Evolutionary conservation across 2,329 filamentous ascomycete species (phyloP).

Genomic region (Curvularia hawaiiensis): DNA sequence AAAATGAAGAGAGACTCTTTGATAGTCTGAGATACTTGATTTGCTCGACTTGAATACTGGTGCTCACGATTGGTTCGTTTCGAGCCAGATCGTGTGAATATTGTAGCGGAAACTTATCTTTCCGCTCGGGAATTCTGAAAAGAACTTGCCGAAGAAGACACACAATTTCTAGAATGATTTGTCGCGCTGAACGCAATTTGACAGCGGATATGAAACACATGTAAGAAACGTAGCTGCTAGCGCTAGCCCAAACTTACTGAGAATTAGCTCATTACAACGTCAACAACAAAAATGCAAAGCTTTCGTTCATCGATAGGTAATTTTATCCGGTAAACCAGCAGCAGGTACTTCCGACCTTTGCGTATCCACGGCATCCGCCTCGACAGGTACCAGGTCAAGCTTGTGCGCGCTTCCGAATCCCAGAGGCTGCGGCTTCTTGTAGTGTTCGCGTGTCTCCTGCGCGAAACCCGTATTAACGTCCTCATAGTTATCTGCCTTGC

Average conservation of each 20-base stretch:
- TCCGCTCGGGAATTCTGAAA: not conserved
- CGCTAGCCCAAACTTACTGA: not conserved
- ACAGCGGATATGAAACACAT: not conserved
- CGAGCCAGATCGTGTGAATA: not conserved
- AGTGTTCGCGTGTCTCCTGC: conserved; percentile 5
- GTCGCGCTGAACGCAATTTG: not conserved
- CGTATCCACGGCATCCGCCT: conserved; percentile 21
- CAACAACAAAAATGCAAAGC: not conserved
- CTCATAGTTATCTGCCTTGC: conserved; percentile 20
- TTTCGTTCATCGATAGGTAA: conserved; percentile 24
- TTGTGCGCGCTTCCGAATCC: conserved; percentile 4
- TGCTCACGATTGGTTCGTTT: not conserved
- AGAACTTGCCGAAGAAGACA: not conserved
- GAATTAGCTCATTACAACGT: not conserved
- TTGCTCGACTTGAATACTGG: not conserved
- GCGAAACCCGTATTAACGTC: conserved; percentile 9
- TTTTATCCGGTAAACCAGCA: conserved; percentile 27
- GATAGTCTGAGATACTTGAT: not conserved
- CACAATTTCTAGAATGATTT: not conserved
- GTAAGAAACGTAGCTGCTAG: not conserved
- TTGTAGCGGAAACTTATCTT: not conserved
- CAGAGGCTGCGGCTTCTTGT: conserved; percentile 5
- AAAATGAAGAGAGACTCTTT: too few species aligned
- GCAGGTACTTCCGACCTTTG: conserved; percentile 16
- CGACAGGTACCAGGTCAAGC: conserved; percentile 1